Evolutionary conservation across 768 basidiomycete genomes (phyloP).

Genomic region (Lentinula boryana): DNA sequence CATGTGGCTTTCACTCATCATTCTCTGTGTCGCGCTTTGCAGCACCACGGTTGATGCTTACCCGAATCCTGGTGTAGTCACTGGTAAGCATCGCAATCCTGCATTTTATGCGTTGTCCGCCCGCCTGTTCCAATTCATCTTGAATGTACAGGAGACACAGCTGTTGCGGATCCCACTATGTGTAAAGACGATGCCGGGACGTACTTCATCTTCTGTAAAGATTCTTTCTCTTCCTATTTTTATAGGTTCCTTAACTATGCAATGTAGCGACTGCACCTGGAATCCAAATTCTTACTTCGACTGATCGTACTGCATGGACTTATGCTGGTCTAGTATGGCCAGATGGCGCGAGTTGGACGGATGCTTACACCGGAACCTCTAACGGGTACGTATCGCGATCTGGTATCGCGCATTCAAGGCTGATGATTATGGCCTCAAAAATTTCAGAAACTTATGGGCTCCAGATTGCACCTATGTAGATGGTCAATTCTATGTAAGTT

Average conservation of each 20-base stretch:
- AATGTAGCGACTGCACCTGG: constrained; percentile 20
- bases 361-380: constrained; percentile 22
- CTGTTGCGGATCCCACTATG: constrained; percentile 23
- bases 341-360: constrained; percentile 26
- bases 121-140: neutral
- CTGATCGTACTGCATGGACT: constrained; percentile 24
- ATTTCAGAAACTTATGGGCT: constrained; percentile 21
- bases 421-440: neutral
- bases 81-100: neutral
- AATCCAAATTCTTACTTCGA: constrained; percentile 25
- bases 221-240: neutral
- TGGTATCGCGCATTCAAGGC: neutral
- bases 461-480: constrained; percentile 26
- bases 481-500: constrained; percentile 7
- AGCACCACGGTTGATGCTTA: neutral
- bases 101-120: neutral
- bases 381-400: constrained; percentile 17
- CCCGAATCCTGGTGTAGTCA: neutral
- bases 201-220: constrained; percentile 25
- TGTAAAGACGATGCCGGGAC: constrained; percentile 23
- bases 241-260: neutral
- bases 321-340: constrained; percentile 24
- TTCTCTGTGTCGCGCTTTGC: neutral
- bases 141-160: constrained; percentile 9
- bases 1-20: neutral